A percentile compares a stretch with the other conserved stretches of the same genome.
Conservation (phyloP, 2,329 filamentous ascomycete species). For the Paracorniculantispora psalliotae region DNA sequence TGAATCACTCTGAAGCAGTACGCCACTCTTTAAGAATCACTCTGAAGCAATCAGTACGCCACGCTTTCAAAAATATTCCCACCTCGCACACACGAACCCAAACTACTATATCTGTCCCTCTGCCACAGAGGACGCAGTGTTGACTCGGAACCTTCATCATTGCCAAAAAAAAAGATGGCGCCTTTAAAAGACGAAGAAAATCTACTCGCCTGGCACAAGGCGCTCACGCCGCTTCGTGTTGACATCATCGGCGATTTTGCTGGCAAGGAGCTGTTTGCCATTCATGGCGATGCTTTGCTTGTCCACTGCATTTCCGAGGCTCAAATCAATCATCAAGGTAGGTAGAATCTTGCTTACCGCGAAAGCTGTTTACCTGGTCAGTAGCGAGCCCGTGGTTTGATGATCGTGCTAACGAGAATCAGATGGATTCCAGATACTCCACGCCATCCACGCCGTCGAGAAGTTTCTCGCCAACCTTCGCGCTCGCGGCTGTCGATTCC, state of each 20-base stretch:
- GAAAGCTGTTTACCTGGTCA: neutral
- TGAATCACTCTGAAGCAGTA: too few species aligned
- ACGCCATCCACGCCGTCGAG: conserved; percentile 66
- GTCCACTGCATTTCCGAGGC: conserved; percentile 57
- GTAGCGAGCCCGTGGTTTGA: too few species aligned
- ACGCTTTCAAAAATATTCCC: neutral
- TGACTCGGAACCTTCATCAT: too few species aligned
- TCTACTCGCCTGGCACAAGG: conserved; percentile 13
- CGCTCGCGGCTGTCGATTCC: conserved; percentile 63
- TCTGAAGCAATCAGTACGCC: too few species aligned
- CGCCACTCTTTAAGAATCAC: too few species aligned
- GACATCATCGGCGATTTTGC: conserved; percentile 73
- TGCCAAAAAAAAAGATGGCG: neutral
- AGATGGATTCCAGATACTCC: conserved; percentile 65
- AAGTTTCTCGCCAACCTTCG: conserved; percentile 56
- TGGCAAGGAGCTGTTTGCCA: conserved; percentile 65
- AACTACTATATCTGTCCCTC: neutral
- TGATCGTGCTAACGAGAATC: conserved; percentile 1
- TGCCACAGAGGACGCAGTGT: neutral
- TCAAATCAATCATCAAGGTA: conserved; percentile 58
- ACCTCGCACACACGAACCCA: neutral
- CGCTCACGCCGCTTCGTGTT: conserved; percentile 32
- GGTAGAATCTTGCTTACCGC: conserved; percentile 2
- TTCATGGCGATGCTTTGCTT: conserved; percentile 70
- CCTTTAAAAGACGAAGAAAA: neutral